Percentiles rank a stretch among this genome's conserved stretches.
phyloP scores from a whole-genome alignment of 352 stramenopile genomes.

The Phytophthora vignae region DNA sequence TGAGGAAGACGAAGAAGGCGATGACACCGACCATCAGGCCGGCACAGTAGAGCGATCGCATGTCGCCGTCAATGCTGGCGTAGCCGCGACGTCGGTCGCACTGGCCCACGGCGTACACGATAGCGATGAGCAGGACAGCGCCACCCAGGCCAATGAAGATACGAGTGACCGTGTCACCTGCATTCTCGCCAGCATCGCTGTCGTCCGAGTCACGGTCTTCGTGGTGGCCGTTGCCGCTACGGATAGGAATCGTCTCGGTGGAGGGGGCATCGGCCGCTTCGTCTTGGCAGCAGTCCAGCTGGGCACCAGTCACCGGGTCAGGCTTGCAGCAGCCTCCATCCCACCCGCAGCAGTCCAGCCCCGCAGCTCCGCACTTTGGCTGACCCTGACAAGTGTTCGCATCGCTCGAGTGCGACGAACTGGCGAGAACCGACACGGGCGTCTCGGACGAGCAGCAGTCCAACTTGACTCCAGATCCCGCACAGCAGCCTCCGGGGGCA shows the following conservation, averaged over 20 bases:
- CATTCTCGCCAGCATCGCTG: constrained; percentile 16
- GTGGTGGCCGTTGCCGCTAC: constrained; percentile 17
- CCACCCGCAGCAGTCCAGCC: constrained; percentile 54
- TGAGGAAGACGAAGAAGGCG: constrained; percentile 77
- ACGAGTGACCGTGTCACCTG: constrained; percentile 23
- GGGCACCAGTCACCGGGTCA: constrained; percentile 35
- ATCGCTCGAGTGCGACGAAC: constrained; percentile 15
- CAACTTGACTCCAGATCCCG: constrained; percentile 40
- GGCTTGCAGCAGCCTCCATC: constrained; percentile 55
- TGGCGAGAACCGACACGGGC: constrained; percentile 1
- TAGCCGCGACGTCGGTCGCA: constrained; percentile 80
- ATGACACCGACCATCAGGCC: constrained; percentile 65
- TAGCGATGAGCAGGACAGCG: constrained; percentile 44
- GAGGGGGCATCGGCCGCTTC: constrained; percentile 11
- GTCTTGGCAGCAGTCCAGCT: constrained; percentile 52
- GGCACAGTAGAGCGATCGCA: constrained; percentile 71
- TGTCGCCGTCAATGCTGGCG: constrained; percentile 62
- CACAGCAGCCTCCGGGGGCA: constrained; percentile 54
- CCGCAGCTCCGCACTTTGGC: constrained; percentile 49
- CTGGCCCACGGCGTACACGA: constrained; percentile 56
- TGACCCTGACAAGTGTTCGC: constrained; percentile 46
- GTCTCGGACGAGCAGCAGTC: constrained; percentile 48
- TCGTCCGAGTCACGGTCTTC: constrained; percentile 30
- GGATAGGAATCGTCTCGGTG: constrained; percentile 21
- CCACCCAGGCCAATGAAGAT: constrained; percentile 54